Conservation (phyloP, 768 basidiomycete species). For the Suillus bovinus region DNA sequence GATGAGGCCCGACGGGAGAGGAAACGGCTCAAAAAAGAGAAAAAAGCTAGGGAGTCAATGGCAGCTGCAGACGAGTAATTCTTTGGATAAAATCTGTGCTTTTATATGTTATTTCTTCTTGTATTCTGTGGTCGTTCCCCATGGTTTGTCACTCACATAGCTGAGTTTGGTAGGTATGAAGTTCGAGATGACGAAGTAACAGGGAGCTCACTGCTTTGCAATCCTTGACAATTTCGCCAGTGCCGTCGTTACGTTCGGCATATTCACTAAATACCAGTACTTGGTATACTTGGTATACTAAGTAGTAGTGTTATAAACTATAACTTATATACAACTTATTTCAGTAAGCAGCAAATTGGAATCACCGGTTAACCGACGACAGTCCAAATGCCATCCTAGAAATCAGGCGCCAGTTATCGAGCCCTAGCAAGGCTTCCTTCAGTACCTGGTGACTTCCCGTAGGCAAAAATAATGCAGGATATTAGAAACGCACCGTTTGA, state of each 20-base stretch:
- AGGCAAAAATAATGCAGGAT: too few relatives aligned
- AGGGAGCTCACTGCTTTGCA: background rate
- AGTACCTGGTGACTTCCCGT: too few relatives aligned
- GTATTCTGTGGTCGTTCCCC: background rate
- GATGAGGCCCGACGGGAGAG: conserved; percentile 62
- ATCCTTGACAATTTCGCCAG: background rate
- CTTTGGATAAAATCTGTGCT: conserved; percentile 10
- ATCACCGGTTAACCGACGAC: too few relatives aligned
- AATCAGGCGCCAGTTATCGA: background rate
- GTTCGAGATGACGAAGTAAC: background rate
- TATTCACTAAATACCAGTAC: background rate
- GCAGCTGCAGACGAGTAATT: conserved; percentile 22
- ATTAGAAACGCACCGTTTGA: too few relatives aligned
- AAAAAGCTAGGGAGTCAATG: conserved; percentile 53
- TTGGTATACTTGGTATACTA: too few relatives aligned
- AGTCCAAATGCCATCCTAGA: background rate
- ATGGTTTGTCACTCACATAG: background rate
- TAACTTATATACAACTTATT: background rate
- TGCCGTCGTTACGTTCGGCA: background rate
- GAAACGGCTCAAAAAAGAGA: conserved; percentile 70
- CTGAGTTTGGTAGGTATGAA: background rate
- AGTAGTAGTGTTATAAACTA: too few relatives aligned
- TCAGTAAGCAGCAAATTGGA: too few relatives aligned
- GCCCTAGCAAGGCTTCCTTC: too few relatives aligned
- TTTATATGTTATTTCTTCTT: conserved; percentile 6